Percentiles rank a stretch among this genome's conserved stretches.
phyloP scores from a whole-genome alignment of 1,284 basidiomycete species.

The Peniophora sp. region DNA sequence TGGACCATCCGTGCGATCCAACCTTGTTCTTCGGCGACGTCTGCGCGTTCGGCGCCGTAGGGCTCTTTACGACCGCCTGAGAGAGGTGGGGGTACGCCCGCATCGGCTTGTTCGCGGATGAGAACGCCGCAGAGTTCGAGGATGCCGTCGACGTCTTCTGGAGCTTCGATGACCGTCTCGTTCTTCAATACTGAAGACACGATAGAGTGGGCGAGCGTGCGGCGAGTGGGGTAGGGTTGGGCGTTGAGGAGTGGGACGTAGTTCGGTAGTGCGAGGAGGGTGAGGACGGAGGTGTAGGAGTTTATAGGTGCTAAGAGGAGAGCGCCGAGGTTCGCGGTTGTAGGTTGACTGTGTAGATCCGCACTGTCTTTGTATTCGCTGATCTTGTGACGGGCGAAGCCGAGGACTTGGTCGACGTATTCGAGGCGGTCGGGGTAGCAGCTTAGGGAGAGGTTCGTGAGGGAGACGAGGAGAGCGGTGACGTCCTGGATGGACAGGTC shows the following conservation, averaged over 20 bases:
- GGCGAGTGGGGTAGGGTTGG: slow-evolving; percentile 84
- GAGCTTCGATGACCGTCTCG: slow-evolving; percentile 85
- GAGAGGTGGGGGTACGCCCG: slow-evolving; percentile 26
- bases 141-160: slow-evolving; percentile 88
- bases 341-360: slow-evolving; percentile 81
- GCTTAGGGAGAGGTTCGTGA: slow-evolving; percentile 87
- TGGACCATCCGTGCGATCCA: slow-evolving; percentile 97
- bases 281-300: slow-evolving; percentile 90
- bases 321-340: slow-evolving; percentile 82
- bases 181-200: slow-evolving; percentile 91
- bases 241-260: slow-evolving; percentile 76
- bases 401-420: slow-evolving; percentile 91
- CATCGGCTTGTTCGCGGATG: slow-evolving; percentile 82
- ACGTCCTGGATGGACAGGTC: slow-evolving; percentile 94
- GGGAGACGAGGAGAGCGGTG: slow-evolving; percentile 87
- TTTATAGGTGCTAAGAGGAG: slow-evolving; percentile 88
- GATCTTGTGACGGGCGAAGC: slow-evolving; percentile 81
- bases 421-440: slow-evolving; percentile 93
- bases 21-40: slow-evolving; percentile 93
- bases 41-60: slow-evolving; percentile 62
- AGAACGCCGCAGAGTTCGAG: slow-evolving; percentile 86
- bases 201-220: slow-evolving; percentile 86
- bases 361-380: slow-evolving; percentile 80
- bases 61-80: slow-evolving; percentile 47
- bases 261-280: slow-evolving; percentile 84